A percentile compares a stretch with the other conserved stretches of the same genome.
Evolutionary conservation across 371 early-diverging fungal genomes (phyloP).

Genomic region (Apophysomyces sp.): DNA sequence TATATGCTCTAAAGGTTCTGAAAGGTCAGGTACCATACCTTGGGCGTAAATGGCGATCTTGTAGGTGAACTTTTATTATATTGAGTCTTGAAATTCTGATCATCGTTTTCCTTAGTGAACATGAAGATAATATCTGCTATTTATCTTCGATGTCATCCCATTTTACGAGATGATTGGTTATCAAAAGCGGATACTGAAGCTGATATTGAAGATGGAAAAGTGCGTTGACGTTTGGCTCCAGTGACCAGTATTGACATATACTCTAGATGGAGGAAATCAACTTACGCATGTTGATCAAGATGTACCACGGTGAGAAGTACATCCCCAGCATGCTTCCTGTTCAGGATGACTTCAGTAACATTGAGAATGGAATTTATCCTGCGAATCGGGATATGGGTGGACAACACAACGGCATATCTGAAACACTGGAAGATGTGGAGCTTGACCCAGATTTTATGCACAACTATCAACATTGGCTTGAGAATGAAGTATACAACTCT

Average conservation of each 20-base stretch:
- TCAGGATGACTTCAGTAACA: constrained; percentile 23
- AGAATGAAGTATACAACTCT: constrained; percentile 50
- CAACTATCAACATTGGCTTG: constrained; percentile 71
- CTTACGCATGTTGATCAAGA: constrained; percentile 57
- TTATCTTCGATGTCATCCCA: constrained; percentile 66
- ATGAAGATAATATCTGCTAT: constrained; percentile 84
- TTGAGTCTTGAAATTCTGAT: neutral
- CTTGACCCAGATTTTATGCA: constrained; percentile 50
- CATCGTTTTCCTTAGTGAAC: constrained; percentile 44
- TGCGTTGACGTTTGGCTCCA: constrained; percentile 17
- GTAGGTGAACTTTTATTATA: constrained; percentile 28
- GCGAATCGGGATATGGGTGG: constrained; percentile 1
- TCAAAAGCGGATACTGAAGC: constrained; percentile 64
- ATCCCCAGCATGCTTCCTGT: constrained; percentile 42
- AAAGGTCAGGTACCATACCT: constrained; percentile 80
- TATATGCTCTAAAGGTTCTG: constrained; percentile 77
- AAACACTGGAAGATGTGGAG: constrained; percentile 32
- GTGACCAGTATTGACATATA: neutral
- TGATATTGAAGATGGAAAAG: constrained; percentile 74
- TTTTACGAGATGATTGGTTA: constrained; percentile 74
- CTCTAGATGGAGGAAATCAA: constrained; percentile 62
- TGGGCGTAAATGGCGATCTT: constrained; percentile 81
- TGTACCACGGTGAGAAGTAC: constrained; percentile 67
- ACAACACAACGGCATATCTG: constrained; percentile 8
- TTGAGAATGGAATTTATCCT: constrained; percentile 4